Conservation (phyloP, 306 rosid genomes). For the Castanopsis chinensis region DNA sequence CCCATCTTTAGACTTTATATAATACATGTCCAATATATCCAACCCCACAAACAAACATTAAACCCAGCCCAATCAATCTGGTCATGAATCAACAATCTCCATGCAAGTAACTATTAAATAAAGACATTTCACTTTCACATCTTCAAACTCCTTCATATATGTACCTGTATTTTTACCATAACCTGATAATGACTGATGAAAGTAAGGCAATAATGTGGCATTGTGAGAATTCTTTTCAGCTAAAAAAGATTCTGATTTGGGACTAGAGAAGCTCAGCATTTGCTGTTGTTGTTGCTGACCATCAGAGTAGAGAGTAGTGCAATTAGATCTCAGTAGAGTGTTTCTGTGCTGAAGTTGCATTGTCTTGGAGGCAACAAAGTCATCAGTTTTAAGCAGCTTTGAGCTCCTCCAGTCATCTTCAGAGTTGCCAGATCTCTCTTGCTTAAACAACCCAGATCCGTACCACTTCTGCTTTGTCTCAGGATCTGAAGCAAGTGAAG, state of each 20-base stretch:
- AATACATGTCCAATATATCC: not conserved
- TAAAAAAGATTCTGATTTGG: constrained; percentile 53
- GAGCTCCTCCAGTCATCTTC: constrained; percentile 56
- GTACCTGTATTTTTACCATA: constrained; percentile 62
- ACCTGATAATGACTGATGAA: constrained; percentile 30
- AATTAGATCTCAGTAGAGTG: constrained; percentile 55
- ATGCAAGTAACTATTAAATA: constrained; percentile 10
- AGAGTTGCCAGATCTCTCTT: constrained; percentile 57
- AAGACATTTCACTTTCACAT: constrained; percentile 17
- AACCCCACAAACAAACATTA: not conserved
- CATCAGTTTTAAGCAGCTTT: constrained; percentile 48
- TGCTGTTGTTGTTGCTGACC: constrained; percentile 45
- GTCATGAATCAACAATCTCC: not conserved
- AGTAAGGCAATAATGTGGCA: constrained; percentile 32
- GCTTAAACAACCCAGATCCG: constrained; percentile 72
- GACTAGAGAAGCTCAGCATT: constrained; percentile 78
- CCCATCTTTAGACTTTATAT: constrained; percentile 21
- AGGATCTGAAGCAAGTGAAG: constrained; percentile 63
- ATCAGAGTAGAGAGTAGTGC: constrained; percentile 38
- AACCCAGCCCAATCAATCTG: constrained; percentile 6
- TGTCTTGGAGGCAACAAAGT: constrained; percentile 42
- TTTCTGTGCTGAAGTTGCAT: constrained; percentile 41
- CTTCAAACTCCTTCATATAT: not conserved
- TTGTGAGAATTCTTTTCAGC: constrained; percentile 32
- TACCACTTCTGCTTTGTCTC: constrained; percentile 59